phyloP scores from a whole-genome alignment of 2,329 filamentous ascomycete species.

The Dactylonectria estremocensis region DNA sequence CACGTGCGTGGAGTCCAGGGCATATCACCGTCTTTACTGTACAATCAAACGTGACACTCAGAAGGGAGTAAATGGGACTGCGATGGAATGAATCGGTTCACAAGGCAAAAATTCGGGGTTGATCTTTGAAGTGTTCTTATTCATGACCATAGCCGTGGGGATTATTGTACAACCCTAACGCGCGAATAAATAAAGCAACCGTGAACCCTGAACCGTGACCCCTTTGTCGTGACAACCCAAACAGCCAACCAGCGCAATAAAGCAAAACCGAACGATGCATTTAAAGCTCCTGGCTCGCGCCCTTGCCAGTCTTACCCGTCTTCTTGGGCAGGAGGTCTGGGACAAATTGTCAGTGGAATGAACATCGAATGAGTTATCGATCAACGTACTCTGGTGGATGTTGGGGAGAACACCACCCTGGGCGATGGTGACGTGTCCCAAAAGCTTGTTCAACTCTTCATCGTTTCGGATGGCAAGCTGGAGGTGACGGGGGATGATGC shows the following conservation, averaged over 20 bases:
- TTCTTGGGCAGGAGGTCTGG: conserved; percentile 99
- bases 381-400: conserved; percentile 93
- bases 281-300: conserved; percentile 95
- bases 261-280: conserved; percentile 64
- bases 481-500: conserved; percentile 99
- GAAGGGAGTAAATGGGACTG: background rate
- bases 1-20: too few species aligned
- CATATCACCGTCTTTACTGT: too few species aligned
- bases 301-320: conserved; percentile 95
- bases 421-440: conserved; percentile 96
- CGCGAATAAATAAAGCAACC: conserved; percentile 68
- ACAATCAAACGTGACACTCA: too few species aligned
- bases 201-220: conserved; percentile 84
- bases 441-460: conserved; percentile 99
- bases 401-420: conserved; percentile 97
- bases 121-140: conserved; percentile 69
- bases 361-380: background rate
- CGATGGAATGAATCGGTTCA: background rate
- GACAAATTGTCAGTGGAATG: conserved; percentile 56
- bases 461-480: conserved; percentile 99
- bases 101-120: conserved; percentile 15
- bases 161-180: conserved; percentile 82
- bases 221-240: conserved; percentile 87
- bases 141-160: conserved; percentile 77
- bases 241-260: conserved; percentile 72